Percentiles rank a stretch among this genome's conserved stretches.
Evolutionary conservation across 1,139 yeast species (phyloP).

Genomic region (Taiozyma onychis): DNA sequence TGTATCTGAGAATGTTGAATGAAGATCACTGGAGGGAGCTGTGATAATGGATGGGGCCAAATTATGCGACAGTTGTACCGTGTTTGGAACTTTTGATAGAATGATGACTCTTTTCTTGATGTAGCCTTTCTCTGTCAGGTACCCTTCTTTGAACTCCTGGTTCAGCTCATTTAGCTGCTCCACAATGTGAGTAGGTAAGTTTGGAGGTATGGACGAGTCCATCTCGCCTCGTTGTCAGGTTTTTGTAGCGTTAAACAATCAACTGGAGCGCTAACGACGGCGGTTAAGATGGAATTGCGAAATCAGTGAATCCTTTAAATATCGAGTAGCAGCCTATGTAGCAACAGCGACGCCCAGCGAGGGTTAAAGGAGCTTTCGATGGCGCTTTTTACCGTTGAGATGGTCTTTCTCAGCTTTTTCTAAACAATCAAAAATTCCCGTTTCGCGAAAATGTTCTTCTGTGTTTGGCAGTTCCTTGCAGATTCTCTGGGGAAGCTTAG

Average conservation of each 20-base stretch:
- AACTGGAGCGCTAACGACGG: background rate
- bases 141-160: conserved; percentile 55
- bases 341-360: background rate
- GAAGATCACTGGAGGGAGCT: conserved; percentile 1
- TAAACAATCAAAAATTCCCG: background rate
- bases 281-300: background rate
- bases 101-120: conserved; percentile 47
- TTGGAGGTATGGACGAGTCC: conserved; percentile 22
- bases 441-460: background rate
- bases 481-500: background rate
- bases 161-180: conserved; percentile 37
- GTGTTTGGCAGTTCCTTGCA: background rate
- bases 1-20: conserved; percentile 3
- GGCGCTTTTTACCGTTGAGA: background rate
- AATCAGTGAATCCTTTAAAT: background rate
- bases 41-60: background rate
- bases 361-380: background rate
- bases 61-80: conserved; percentile 1
- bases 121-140: conserved; percentile 64
- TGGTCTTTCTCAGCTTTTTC: background rate
- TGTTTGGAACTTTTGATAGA: conserved; percentile 26
- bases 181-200: conserved; percentile 13
- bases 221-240: conserved; percentile 2
- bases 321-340: background rate
- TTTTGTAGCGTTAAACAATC: background rate